A percentile compares a stretch with the other conserved stretches of the same genome.
These are phyloP conservation scores for Dactylellina leptospora DNA, from an alignment of 2,329 filamentous ascomycete species.

Conservation along the genomic window DNA sequence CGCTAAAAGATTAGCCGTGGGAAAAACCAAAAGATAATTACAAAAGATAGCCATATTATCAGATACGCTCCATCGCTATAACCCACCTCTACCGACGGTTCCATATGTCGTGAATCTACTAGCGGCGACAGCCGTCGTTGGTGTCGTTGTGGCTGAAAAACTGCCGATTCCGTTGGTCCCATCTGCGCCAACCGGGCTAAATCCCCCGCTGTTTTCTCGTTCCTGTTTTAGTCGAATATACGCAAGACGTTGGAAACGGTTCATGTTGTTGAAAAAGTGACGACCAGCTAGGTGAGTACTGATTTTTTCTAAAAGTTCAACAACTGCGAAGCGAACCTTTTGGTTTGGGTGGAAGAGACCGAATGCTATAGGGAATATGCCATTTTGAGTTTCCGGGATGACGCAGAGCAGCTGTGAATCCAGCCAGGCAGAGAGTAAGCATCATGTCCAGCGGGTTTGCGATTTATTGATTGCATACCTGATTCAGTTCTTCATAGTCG, in stretches of 20 bases:
- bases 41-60: not conserved
- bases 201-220: slow-evolving; percentile 59
- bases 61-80: not conserved
- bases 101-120: slow-evolving; percentile 43
- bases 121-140: slow-evolving; percentile 48
- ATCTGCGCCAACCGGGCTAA: slow-evolving; percentile 27
- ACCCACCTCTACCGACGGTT: slow-evolving; percentile 15
- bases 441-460: not conserved
- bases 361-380: slow-evolving; percentile 87
- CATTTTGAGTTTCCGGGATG: slow-evolving; percentile 83
- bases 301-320: slow-evolving; percentile 82
- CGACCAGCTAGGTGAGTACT: slow-evolving; percentile 83
- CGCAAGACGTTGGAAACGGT: slow-evolving; percentile 86
- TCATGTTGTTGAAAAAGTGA: slow-evolving; percentile 89
- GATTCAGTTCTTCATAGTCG: slow-evolving; percentile 83
- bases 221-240: slow-evolving; percentile 81
- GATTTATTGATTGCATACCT: slow-evolving; percentile 33
- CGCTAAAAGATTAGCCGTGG: slow-evolving; percentile 1
- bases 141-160: slow-evolving; percentile 46
- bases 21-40: not conserved
- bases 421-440: slow-evolving; percentile 57
- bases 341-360: slow-evolving; percentile 89
- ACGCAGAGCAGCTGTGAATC: slow-evolving; percentile 73
- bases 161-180: slow-evolving; percentile 12
- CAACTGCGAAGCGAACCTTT: slow-evolving; percentile 79